phyloP scores from a whole-genome alignment of 345 rosid genomes.

The Salix brachista region DNA sequence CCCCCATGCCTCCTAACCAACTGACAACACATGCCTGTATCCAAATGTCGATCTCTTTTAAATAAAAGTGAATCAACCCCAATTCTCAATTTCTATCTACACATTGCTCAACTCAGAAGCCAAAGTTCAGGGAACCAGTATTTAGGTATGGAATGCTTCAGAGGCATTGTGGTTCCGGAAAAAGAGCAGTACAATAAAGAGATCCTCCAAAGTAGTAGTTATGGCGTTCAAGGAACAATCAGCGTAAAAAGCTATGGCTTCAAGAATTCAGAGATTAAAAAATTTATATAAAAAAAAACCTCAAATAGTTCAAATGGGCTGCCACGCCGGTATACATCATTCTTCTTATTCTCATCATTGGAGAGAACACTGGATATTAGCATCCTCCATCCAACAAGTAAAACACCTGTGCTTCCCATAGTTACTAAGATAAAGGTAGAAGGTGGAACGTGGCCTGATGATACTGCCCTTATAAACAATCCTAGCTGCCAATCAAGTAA shows the following conservation, averaged over 20 bases:
- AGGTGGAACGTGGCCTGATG: conserved; percentile 55
- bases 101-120: too few relatives aligned
- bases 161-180: too few relatives aligned
- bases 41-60: too few relatives aligned
- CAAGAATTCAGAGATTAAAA: neutral
- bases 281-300: conserved; percentile 34
- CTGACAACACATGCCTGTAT: too few relatives aligned
- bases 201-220: neutral
- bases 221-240: neutral
- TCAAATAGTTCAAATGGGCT: conserved; percentile 87
- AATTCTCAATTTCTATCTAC: too few relatives aligned
- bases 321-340: conserved; percentile 66
- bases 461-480: conserved; percentile 44
- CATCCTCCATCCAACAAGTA: conserved; percentile 74
- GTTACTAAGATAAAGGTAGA: conserved; percentile 55
- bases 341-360: conserved; percentile 47
- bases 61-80: too few relatives aligned
- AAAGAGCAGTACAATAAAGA: neutral
- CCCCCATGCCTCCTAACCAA: too few relatives aligned
- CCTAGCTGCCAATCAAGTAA: conserved; percentile 48
- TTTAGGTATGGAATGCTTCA: too few relatives aligned
- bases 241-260: neutral
- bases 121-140: too few relatives aligned
- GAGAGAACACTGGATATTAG: conserved; percentile 52
- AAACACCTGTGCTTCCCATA: conserved; percentile 66